A percentile compares a stretch with the other conserved stretches of the same genome.
Conservation (phyloP, 148 eudicot genomes). For the Fagopyrum esculentum region DNA sequence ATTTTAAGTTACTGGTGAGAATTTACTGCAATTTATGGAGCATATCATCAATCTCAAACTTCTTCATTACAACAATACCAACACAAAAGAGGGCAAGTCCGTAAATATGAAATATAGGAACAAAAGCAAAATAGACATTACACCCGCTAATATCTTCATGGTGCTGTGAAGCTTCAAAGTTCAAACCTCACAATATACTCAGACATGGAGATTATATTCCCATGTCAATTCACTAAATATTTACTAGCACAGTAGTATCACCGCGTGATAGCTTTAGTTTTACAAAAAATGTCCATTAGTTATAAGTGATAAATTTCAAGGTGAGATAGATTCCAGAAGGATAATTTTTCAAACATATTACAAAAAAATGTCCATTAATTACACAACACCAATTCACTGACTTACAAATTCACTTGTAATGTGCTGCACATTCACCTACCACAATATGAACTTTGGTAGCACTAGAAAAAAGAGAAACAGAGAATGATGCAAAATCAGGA, state of each 20-base stretch:
- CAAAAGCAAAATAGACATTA: conserved; percentile 54
- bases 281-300: no score
- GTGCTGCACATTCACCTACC: not conserved
- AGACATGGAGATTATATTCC: not conserved
- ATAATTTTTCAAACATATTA: no score
- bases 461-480: not conserved
- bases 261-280: no score
- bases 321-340: no score
- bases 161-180: conserved; percentile 64
- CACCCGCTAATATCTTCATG: conserved; percentile 25
- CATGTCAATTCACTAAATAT: not conserved
- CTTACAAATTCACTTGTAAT: not conserved
- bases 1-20: no score
- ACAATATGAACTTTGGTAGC: not conserved
- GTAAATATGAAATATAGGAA: conserved; percentile 89
- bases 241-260: not conserved
- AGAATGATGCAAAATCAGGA: not conserved
- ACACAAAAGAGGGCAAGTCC: conserved; percentile 64
- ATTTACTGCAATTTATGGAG: no score
- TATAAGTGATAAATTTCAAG: no score
- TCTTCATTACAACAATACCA: conserved; percentile 72
- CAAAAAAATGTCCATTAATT: no score
- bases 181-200: conserved; percentile 44
- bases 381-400: no score
- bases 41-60: conserved; percentile 36